Conservation (phyloP, 768 basidiomycete genomes). For the Lactifluus echinatus region DNA sequence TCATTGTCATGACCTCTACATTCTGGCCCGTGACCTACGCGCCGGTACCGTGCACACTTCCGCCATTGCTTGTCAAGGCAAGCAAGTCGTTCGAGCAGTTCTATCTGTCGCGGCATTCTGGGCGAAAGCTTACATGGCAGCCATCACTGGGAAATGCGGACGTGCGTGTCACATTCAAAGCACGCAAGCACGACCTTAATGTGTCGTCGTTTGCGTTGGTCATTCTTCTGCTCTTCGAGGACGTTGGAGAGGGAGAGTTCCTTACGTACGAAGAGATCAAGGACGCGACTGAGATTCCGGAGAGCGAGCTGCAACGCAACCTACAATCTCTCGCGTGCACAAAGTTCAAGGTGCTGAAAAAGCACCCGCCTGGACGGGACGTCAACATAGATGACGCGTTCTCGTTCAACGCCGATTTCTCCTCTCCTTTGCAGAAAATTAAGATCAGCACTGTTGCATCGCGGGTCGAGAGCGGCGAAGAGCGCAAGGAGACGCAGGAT, state of each 20-base stretch:
- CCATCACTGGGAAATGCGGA: slow-evolving; percentile 86
- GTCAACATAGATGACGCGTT: slow-evolving; percentile 70
- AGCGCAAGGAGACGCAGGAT: slow-evolving; percentile 83
- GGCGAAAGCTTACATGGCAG: slow-evolving; percentile 88
- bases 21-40: slow-evolving; percentile 87
- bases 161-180: slow-evolving; percentile 73
- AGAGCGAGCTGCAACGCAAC: slow-evolving; percentile 78
- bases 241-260: slow-evolving; percentile 53
- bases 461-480: slow-evolving; percentile 78
- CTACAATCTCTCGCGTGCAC: slow-evolving; percentile 94
- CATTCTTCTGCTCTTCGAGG: slow-evolving; percentile 82
- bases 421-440: slow-evolving; percentile 76
- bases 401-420: slow-evolving; percentile 80
- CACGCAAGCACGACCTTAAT: slow-evolving; percentile 78
- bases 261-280: slow-evolving; percentile 81
- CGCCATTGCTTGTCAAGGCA: slow-evolving; percentile 51
- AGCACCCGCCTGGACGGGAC: slow-evolving; percentile 83
- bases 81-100: slow-evolving; percentile 80
- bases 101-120: slow-evolving; percentile 84
- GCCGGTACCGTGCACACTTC: slow-evolving; percentile 56
- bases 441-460: slow-evolving; percentile 88
- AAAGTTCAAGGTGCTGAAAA: slow-evolving; percentile 87
- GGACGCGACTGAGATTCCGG: slow-evolving; percentile 61
- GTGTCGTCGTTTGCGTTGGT: slow-evolving; percentile 85
- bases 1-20: slow-evolving; percentile 92